Base-by-base conservation (phyloP, 306 rosid species). In the Alnus glutinosa region DNA sequence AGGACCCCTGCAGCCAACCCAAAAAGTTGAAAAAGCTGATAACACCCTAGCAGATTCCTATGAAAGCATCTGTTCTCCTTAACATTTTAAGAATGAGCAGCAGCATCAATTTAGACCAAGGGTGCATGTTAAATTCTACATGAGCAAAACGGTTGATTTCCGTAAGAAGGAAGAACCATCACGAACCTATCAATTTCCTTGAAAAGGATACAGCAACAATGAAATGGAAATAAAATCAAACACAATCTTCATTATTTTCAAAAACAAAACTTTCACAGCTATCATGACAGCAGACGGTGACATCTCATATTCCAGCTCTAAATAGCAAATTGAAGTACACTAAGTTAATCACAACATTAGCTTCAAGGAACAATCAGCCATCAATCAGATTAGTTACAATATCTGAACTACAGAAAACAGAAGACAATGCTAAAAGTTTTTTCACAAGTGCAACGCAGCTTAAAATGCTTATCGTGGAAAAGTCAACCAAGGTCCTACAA, bases 301-400 rank as follows among this genome's bases (percentile, higher is more conserved):
- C 49, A 42, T 67, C 28, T 67, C 32, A 39, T 7, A 67, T 67
- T 39, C 72, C 32, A 67, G 51, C 14, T 67, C 18, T 39, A n/a
- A n/a, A 67, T 9, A 39, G 48, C 51, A 44, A 13, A 36, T 79
- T 32, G 19, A 50, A 77, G 52, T 74, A 57, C 48, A 13, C 28
- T 75, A 77, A 66, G 7, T 71, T 61, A 85, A 63, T 74, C 61
- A 42, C 39, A 51, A 13, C 34, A 7, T 64, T 73, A 63, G 77
- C 39, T 5, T 7, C 63, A 81, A 79, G 32, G 62, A 59, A 66
- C 63, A 62, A 12, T 74, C 49, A 16, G 48, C 50, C 50, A 79
- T 55, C 78, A 80, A 72, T 54, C 75, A 28, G 80, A 57, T 74
- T 59, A 18, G 50, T 42, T 7, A 67, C 49, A 37, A 39, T 39